Evolutionary conservation across 2,329 filamentous ascomycete genomes (phyloP).

Genomic region (Microascus cirrosus): DNA sequence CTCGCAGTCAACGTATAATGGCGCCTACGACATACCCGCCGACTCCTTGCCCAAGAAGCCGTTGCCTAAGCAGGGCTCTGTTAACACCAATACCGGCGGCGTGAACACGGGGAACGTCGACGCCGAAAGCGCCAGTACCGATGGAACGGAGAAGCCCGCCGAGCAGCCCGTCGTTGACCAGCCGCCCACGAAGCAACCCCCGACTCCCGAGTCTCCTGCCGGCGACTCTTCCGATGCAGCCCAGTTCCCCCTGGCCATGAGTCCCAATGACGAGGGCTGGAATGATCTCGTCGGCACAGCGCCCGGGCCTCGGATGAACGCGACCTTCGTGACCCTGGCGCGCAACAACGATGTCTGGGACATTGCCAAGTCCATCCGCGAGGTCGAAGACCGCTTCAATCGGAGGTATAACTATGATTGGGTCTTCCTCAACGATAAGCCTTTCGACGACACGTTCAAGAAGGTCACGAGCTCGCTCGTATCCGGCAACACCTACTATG

Average conservation of each 20-base stretch:
- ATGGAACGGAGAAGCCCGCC: conserved; percentile 7
- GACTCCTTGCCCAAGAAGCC: conserved; percentile 1
- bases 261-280: conserved; percentile 40
- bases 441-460: conserved; percentile 89
- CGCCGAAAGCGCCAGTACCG: conserved; percentile 12
- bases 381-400: conserved; percentile 98
- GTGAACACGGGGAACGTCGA: conserved; percentile 9
- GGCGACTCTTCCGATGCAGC: conserved; percentile 22
- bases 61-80: not conserved
- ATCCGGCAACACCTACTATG: conserved; percentile 89
- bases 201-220: conserved; percentile 6
- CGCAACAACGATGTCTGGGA: conserved; percentile 94
- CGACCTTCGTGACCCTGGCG: conserved; percentile 92
- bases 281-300: conserved; percentile 35
- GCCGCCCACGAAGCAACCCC: conserved; percentile 11
- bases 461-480: conserved; percentile 79
- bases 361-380: conserved; percentile 87
- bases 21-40: conserved; percentile 15
- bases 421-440: conserved; percentile 96
- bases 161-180: conserved; percentile 14
- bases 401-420: conserved; percentile 94
- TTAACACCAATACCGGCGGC: conserved; percentile 6
- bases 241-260: conserved; percentile 38
- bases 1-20: conserved; percentile 43
- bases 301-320: conserved; percentile 74